A percentile compares a stretch with the other conserved stretches of the same genome.
These are phyloP conservation scores for Sicyos baderoa DNA, from an alignment of 306 rosid species.

Conservation along the genomic window DNA sequence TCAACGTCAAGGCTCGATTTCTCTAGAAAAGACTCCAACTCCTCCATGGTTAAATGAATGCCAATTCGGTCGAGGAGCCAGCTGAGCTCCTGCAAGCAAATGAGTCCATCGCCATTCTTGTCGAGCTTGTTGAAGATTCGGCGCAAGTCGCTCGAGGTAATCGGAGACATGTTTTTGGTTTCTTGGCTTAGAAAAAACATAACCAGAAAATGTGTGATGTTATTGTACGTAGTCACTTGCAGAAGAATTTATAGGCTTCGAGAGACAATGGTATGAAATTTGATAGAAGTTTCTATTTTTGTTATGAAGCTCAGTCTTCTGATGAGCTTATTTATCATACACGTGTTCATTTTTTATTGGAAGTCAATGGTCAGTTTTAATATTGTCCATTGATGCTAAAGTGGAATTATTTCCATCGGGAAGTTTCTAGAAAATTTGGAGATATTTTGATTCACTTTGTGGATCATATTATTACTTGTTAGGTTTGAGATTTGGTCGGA, in stretches of 20 bases:
- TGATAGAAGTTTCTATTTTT: conserved; percentile 8
- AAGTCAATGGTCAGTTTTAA: conserved; percentile 1
- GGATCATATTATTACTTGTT: not conserved
- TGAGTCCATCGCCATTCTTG: conserved; percentile 43
- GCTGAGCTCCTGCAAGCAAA: conserved; percentile 51
- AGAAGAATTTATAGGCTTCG: not conserved
- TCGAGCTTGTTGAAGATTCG: conserved; percentile 61
- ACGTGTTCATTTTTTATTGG: not conserved
- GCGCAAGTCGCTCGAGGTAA: conserved; percentile 39
- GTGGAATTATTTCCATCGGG: not conserved
- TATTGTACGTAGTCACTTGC: not conserved
- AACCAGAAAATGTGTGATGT: not conserved
- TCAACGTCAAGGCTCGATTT: conserved; percentile 36
- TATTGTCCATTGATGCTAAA: not conserved
- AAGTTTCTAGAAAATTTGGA: not conserved
- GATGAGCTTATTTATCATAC: not conserved
- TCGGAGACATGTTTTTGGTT: conserved; percentile 32
- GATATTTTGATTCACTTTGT: not conserved
- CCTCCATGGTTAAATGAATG: conserved; percentile 29
- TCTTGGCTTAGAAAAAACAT: not conserved
- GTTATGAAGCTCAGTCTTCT: not conserved
- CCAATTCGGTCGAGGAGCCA: conserved; percentile 36
- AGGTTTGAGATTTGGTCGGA: not conserved
- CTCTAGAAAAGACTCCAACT: conserved; percentile 42
- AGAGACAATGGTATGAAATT: not conserved